Percentiles rank a stretch among this genome's conserved stretches.
Evolutionary conservation across 768 basidiomycete genomes (phyloP).

Genomic region (Leccinum longicurvipes): DNA sequence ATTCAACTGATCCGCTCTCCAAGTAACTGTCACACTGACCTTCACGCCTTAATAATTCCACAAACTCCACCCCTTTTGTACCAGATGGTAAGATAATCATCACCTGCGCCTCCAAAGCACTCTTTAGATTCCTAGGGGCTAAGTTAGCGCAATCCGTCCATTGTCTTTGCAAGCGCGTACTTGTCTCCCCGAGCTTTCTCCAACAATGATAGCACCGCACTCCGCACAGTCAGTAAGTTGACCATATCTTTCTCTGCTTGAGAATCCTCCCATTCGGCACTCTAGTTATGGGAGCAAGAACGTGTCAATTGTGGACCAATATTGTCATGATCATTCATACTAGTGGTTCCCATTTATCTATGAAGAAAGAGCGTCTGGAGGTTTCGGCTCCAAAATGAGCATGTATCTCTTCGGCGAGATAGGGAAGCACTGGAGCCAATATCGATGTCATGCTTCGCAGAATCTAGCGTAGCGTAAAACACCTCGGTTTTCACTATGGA

Average conservation of each 20-base stretch:
- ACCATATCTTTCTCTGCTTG: constrained; percentile 61
- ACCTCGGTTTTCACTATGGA: neutral
- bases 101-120: constrained; percentile 75
- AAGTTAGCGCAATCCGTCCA: constrained; percentile 1
- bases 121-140: constrained; percentile 60
- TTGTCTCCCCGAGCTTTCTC: constrained; percentile 76
- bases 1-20: neutral
- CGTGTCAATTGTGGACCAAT: neutral
- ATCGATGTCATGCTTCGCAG: constrained; percentile 64
- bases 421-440: constrained; percentile 84
- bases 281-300: constrained; percentile 33
- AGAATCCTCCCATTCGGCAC: constrained; percentile 58
- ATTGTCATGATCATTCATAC: constrained; percentile 39
- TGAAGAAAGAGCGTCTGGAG: constrained; percentile 59
- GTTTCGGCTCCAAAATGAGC: constrained; percentile 19
- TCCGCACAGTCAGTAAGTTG: constrained; percentile 56
- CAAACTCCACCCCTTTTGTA: constrained; percentile 21
- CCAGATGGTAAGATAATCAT: constrained; percentile 53
- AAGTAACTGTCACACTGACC: constrained; percentile 15
- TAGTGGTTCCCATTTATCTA: constrained; percentile 61
- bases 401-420: constrained; percentile 87
- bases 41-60: constrained; percentile 46
- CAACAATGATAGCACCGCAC: constrained; percentile 58
- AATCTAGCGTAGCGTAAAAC: constrained; percentile 40
- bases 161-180: constrained; percentile 38